Evolutionary conservation across 352 stramenopile genomes (phyloP), one percentile per base, ranked within the genome.

Genomic region (Globisporangium radiosum): DNA sequence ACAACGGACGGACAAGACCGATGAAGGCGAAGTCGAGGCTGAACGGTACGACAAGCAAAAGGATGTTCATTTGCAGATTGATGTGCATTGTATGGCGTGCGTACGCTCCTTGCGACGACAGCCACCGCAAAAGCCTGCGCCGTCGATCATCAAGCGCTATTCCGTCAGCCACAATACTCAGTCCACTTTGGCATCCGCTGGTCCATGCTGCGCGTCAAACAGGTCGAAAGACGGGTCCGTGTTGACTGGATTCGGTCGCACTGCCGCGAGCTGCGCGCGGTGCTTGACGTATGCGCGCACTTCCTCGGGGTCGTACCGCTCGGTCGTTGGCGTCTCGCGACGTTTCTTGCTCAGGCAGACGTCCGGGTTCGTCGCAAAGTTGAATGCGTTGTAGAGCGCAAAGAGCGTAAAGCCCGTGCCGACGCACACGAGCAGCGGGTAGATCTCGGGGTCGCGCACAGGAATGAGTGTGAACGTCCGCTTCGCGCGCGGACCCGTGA

Each of bases 381-480:
- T 72, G 60, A 70, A 63, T 25, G 75, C 58, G 17, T 63, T 66
- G 62, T 72, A 74, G 9, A 65, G n/a, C 14, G 47, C 54, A 2
- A 79, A 56, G 57, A 79, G 55, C 5, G 17, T 14, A n/a, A 76
- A 48, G 6, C 55, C 71, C 7, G 42, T 59, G 0, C 52, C 51
- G 15, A 74, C 68, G 50, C 68, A 72, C 38, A 68, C 42, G 4
- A 79, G 52, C 54, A 79, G 49, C 36, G 71, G 71, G 42, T 72
- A 76, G 25, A 79, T 64, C 43, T 79, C 71, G 1, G 71, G 71
- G 48, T 79, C 71, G 37, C 63, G 68, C 56, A 69, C 66, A 0
- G 62, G 60, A 19, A 79, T 65, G 53, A 56, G 63, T 37, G 40
- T 15, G 57, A 68, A 76, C 39, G 53, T 59, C 7, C 64, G 64